Conservation (phyloP, 2,329 filamentous ascomycete genomes). For the Capronia coronata region DNA sequence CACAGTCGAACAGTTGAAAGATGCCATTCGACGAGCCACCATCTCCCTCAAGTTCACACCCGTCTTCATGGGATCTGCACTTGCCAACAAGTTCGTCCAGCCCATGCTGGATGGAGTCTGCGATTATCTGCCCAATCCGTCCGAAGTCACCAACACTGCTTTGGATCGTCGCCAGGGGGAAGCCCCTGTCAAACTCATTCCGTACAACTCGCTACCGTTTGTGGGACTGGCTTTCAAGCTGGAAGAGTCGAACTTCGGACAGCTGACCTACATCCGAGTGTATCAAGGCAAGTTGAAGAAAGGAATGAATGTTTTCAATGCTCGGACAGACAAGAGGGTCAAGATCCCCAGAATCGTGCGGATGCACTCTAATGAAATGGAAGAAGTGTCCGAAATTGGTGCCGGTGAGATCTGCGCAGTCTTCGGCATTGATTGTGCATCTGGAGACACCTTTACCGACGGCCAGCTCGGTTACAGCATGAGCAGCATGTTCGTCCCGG, state of each 20-base stretch:
- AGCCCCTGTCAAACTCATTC: constrained; percentile 74
- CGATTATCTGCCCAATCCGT: constrained; percentile 89
- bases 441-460: constrained; percentile 96
- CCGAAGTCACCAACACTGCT: constrained; percentile 81
- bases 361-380: constrained; percentile 99
- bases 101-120: constrained; percentile 95
- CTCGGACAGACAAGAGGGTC: constrained; percentile 88
- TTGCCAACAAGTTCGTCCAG: constrained; percentile 91
- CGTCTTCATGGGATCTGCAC: constrained; percentile 91
- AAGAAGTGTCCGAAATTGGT: constrained; percentile 85
- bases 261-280: constrained; percentile 95
- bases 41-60: constrained; percentile 84
- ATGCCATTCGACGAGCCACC: constrained; percentile 85
- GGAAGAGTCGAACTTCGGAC: constrained; percentile 96
- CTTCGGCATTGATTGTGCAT: constrained; percentile 95
- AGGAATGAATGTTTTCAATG: constrained; percentile 87
- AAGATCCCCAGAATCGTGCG: constrained; percentile 95
- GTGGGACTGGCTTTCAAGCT: constrained; percentile 97
- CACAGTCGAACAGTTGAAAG: constrained; percentile 75
- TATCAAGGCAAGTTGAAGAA: constrained; percentile 91
- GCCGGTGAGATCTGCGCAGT: constrained; percentile 98
- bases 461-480: constrained; percentile 87
- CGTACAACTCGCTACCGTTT: constrained; percentile 89
- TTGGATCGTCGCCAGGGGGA: constrained; percentile 76
- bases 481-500: constrained; percentile 94